Base-by-base conservation (phyloP, 2,329 filamentous ascomycete genomes). In the Aspergillus caelatus region DNA sequence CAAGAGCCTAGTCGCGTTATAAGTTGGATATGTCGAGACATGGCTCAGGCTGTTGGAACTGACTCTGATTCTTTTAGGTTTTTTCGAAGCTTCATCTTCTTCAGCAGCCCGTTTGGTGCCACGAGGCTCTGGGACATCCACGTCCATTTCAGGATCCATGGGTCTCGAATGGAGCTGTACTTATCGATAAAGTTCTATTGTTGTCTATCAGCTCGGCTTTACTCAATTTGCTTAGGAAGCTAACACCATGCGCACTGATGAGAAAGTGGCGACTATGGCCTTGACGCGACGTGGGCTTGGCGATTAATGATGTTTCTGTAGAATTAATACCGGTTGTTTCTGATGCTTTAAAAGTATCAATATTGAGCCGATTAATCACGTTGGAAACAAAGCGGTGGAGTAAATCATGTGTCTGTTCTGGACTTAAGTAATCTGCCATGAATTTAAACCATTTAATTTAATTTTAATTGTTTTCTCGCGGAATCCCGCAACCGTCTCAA, bases 1-100 rank as follows among this genome's bases (percentile, higher is more conserved):
- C 92, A 30, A 99, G 86, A 16, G 94, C 91, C 89, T 96, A 79
- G 55, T 21, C n/a, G 9, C 32, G 14, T 55, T 14, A 55, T 55
- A 26, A 55, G 52, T 41, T 28, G n/a, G n/a, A 16, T 7, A 14
- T 55, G 52, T 28, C n/a, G 11, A 39, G 8, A n/a, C 28, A 19
- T 12, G 28, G 5, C 23, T 36, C 21, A 9, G 10, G 19, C 19
- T 19, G 14, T 9, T 19, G 3, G 21, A 30, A 62, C 62, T 65
- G 43, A 77, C 76, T 67, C 71, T 75, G 70, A 86, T 86, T 34
- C 82, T 82, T 70, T 83, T 82, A 19, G 84, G 83, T 55, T 78
- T 79, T 39, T 75, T 67, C 61, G 70, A 68, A 57, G 76, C 65
- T 21, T 75, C 74, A 58, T 72, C 69, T 19, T 83, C 82, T 62